phyloP scores from a whole-genome alignment of 2,329 filamentous ascomycete species.

The Aureobasidium lini region DNA sequence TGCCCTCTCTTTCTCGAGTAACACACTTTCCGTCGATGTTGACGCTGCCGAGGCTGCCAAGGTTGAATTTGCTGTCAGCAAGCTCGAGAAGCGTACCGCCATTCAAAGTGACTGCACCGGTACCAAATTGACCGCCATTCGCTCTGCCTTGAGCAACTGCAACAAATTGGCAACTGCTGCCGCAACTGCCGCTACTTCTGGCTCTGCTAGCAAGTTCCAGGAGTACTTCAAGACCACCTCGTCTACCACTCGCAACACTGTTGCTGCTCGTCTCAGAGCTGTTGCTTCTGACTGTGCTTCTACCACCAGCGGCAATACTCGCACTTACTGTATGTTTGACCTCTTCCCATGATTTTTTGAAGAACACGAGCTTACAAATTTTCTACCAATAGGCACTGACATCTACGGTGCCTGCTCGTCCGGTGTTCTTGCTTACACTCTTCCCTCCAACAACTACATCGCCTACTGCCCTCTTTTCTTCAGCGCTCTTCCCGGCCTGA shows the following conservation, averaged over 20 bases:
- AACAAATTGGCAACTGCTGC: conserved; percentile 47
- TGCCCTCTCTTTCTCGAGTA: conserved; percentile 51
- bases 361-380: background rate
- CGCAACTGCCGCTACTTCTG: conserved; percentile 44
- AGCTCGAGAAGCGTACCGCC: conserved; percentile 42
- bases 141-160: conserved; percentile 49
- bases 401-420: conserved; percentile 44
- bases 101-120: conserved; percentile 50
- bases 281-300: conserved; percentile 51
- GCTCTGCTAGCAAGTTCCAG: conserved; percentile 42
- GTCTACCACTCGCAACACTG: conserved; percentile 38
- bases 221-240: conserved; percentile 59
- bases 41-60: conserved; percentile 49
- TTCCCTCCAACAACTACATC: conserved; percentile 48
- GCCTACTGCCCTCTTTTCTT: conserved; percentile 58
- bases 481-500: conserved; percentile 43
- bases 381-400: conserved; percentile 32
- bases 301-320: conserved; percentile 40
- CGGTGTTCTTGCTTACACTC: conserved; percentile 55
- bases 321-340: conserved; percentile 45
- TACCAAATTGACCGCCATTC: conserved; percentile 36
- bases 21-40: conserved; percentile 50
- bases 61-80: conserved; percentile 40
- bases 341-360: background rate
- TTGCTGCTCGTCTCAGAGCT: conserved; percentile 45